Evolutionary conservation across 495 filamentous ascomycete species (phyloP).

Genomic region (Tuber melanosporum): DNA sequence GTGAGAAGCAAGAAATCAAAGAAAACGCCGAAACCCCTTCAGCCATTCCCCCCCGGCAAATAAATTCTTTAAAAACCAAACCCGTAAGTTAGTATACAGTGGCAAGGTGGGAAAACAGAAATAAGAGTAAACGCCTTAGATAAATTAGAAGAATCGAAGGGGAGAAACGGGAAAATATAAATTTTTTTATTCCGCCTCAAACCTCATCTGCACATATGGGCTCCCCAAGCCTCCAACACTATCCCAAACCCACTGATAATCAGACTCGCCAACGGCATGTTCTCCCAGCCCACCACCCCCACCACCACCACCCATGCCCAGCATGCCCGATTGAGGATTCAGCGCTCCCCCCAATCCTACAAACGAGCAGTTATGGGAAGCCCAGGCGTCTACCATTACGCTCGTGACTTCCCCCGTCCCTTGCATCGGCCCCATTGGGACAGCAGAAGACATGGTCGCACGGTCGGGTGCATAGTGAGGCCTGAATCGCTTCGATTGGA

Average conservation of each 20-base stretch:
- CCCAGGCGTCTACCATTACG: constrained; percentile 49
- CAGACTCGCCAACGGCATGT: constrained; percentile 3
- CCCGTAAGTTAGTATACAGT: not conserved
- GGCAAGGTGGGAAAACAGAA: not conserved
- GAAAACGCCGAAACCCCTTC: not conserved
- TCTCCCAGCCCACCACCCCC: constrained; percentile 8
- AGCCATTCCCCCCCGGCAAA: not conserved
- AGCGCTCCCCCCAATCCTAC: constrained; percentile 45
- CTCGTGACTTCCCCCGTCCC: constrained; percentile 49
- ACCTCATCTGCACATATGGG: constrained; percentile 43
- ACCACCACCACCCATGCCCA: not conserved
- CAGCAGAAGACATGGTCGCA: not conserved
- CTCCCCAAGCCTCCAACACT: constrained; percentile 7
- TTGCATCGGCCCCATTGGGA: constrained; percentile 45
- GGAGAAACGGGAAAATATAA: not conserved
- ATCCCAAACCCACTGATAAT: constrained; percentile 27
- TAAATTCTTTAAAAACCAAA: not conserved
- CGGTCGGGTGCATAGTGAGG: not conserved
- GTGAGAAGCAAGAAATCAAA: not conserved
- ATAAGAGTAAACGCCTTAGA: not conserved
- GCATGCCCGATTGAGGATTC: not conserved
- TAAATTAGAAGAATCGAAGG: not conserved
- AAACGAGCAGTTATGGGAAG: constrained; percentile 43
- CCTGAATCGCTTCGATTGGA: not conserved
- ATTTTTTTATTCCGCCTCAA: constrained; percentile 43